Conservation (phyloP, 805 yeast genomes). For the Kluyveromyces nonfermentans region DNA sequence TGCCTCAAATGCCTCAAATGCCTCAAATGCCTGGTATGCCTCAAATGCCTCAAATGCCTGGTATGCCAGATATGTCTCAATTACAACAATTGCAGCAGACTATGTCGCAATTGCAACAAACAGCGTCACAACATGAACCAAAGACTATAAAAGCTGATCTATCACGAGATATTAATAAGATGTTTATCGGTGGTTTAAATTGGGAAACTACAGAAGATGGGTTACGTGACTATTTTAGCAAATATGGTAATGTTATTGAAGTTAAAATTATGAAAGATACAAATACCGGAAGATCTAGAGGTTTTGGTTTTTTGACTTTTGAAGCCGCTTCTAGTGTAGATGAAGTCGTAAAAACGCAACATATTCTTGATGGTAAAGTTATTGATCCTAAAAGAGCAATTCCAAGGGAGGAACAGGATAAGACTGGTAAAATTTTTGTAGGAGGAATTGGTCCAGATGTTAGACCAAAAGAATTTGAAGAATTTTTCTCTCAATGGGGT, state of each 20-base stretch:
- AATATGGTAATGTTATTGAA: slow-evolving; percentile 83
- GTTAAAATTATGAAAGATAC: slow-evolving; percentile 89
- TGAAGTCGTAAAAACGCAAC: slow-evolving; percentile 77
- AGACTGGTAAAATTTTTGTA: slow-evolving; percentile 91
- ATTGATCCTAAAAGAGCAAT: slow-evolving; percentile 97
- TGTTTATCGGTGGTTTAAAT: slow-evolving; percentile 94
- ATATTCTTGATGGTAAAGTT: slow-evolving; percentile 86
- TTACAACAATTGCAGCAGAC: slow-evolving; percentile 26
- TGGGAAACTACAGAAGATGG: slow-evolving; percentile 96
- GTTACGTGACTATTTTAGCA: slow-evolving; percentile 68
- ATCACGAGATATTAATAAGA: slow-evolving; percentile 71
- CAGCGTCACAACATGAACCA: slow-evolving; percentile 12
- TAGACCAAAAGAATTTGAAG: slow-evolving; percentile 81
- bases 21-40: slow-evolving; percentile 15
- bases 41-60: slow-evolving; percentile 12
- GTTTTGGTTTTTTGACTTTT: slow-evolving; percentile 90
- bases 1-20: slow-evolving; percentile 3
- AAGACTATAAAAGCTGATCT: slow-evolving; percentile 38
- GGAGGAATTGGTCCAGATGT: slow-evolving; percentile 96
- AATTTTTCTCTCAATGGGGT: slow-evolving; percentile 80
- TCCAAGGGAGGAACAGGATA: slow-evolving; percentile 94
- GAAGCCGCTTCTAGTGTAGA: slow-evolving; percentile 74
- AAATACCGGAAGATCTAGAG: slow-evolving; percentile 80
- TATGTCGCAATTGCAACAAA: slow-evolving; percentile 26
- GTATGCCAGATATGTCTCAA: slow-evolving; percentile 14